Conservation (phyloP, 2,329 filamentous ascomycete genomes). For the Trichoderma sp. region DNA sequence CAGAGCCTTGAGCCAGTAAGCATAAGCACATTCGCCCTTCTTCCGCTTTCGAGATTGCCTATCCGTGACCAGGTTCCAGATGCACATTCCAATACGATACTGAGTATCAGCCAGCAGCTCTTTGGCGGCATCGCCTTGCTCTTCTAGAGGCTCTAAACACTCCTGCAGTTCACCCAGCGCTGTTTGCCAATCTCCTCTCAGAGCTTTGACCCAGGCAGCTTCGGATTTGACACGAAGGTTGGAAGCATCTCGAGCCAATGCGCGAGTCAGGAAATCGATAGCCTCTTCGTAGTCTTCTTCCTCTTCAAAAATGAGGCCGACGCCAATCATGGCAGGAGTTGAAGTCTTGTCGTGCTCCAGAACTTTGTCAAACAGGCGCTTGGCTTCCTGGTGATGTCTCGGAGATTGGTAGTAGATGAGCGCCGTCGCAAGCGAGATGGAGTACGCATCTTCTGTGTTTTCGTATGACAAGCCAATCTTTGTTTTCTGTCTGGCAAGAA, state of each 20-base stretch:
- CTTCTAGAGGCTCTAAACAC: constrained; percentile 64
- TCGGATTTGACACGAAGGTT: constrained; percentile 83
- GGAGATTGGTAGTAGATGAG: constrained; percentile 89
- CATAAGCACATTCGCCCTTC: constrained; percentile 67
- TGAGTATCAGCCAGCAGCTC: constrained; percentile 82
- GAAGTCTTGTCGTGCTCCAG: constrained; percentile 72
- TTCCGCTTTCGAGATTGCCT: constrained; percentile 74
- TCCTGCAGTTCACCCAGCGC: constrained; percentile 69
- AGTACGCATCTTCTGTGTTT: constrained; percentile 71
- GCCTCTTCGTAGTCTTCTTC: constrained; percentile 85
- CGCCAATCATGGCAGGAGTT: constrained; percentile 79
- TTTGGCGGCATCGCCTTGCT: constrained; percentile 53
- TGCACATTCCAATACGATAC: constrained; percentile 81
- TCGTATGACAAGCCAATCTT: constrained; percentile 68
- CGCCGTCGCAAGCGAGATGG: constrained; percentile 77
- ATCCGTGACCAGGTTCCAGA: constrained; percentile 81
- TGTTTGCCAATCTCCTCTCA: constrained; percentile 70
- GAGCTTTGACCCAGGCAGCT: constrained; percentile 86
- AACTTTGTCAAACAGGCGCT: constrained; percentile 78
- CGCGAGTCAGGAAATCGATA: constrained; percentile 74
- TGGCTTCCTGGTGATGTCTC: constrained; percentile 84
- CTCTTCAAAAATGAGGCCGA: constrained; percentile 89
- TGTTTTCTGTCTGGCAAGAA: constrained; percentile 57
- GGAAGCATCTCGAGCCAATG: constrained; percentile 66
- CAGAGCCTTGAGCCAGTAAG: constrained; percentile 76